Conservation (phyloP, 1,284 basidiomycete species). For the Microbotryomycetes sp. region DNA sequence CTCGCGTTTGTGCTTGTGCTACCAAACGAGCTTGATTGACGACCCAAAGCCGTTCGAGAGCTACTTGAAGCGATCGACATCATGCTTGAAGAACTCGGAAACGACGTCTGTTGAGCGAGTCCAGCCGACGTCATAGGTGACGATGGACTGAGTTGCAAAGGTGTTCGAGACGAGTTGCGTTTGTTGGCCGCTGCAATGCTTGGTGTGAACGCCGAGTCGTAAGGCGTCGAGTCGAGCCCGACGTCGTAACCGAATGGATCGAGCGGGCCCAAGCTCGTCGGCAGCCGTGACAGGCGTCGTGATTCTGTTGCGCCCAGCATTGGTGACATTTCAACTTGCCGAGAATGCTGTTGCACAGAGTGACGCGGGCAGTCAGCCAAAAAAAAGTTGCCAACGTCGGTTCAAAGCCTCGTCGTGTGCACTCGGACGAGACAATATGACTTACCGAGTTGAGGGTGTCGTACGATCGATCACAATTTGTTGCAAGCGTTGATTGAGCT, state of each 20-base stretch:
- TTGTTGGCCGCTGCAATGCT: background rate
- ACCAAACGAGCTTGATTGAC: too few species aligned
- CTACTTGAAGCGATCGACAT: background rate
- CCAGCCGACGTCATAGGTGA: background rate
- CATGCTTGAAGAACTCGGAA: background rate
- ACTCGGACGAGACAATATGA: too few species aligned
- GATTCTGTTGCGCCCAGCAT: background rate
- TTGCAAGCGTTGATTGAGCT: too few species aligned
- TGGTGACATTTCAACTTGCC: conserved; percentile 18
- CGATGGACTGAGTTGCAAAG: conserved; percentile 8
- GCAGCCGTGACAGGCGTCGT: conserved; percentile 16
- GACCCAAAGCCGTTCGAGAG: too few species aligned
- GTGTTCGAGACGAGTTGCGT: background rate
- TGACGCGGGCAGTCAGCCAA: background rate
- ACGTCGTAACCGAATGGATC: conserved; percentile 32
- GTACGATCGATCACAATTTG: conserved; percentile 25
- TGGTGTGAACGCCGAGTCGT: conserved; percentile 24
- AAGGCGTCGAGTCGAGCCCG: conserved; percentile 20
- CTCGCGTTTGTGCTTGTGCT: background rate
- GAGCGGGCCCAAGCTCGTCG: conserved; percentile 21
- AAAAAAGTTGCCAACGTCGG: background rate
- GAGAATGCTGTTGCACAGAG: conserved; percentile 19
- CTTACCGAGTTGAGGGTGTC: conserved; percentile 28
- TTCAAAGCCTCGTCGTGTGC: background rate
- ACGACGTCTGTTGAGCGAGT: background rate